Evolutionary conservation across 306 rosid genomes (phyloP).

Genomic region (Datisca glomerata): DNA sequence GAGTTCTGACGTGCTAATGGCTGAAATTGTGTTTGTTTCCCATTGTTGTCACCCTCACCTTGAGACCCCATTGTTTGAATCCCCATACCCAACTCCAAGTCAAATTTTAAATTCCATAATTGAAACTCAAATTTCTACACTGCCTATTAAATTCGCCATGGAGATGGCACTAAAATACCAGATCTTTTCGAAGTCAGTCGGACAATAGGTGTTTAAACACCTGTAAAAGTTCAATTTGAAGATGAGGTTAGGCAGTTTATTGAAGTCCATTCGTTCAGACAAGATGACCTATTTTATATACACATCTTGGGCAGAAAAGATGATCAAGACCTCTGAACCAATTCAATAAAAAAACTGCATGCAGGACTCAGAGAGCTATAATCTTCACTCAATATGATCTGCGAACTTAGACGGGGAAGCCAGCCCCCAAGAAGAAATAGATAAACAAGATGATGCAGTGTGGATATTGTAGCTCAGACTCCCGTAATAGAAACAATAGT

Average conservation of each 20-base stretch:
- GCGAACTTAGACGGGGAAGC: too few relatives aligned
- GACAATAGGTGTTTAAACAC: too few relatives aligned
- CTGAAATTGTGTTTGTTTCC: conserved; percentile 53
- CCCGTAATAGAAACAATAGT: too few relatives aligned
- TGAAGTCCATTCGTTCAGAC: conserved; percentile 1
- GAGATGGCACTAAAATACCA: conserved; percentile 1
- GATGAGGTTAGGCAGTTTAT: neutral
- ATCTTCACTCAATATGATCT: too few relatives aligned
- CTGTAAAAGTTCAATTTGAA: neutral
- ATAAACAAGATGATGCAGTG: too few relatives aligned
- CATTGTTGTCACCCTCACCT: conserved; percentile 51
- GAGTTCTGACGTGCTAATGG: conserved; percentile 61
- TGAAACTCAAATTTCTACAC: conserved; percentile 12
- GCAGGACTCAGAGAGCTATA: too few relatives aligned
- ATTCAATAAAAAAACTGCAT: conserved; percentile 3
- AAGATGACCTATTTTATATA: neutral
- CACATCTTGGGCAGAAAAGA: neutral
- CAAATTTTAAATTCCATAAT: conserved; percentile 16
- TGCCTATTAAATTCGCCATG: conserved; percentile 4
- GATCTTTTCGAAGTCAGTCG: neutral
- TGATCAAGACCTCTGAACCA: neutral
- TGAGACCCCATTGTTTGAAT: conserved; percentile 77
- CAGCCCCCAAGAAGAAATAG: too few relatives aligned
- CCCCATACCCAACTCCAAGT: conserved; percentile 33
- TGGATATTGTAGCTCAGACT: too few relatives aligned